Evolutionary conservation across 2,329 filamentous ascomycete genomes (phyloP), one percentile per base, ranked within the genome.

Genomic region (Akanthomyces lecanii): DNA sequence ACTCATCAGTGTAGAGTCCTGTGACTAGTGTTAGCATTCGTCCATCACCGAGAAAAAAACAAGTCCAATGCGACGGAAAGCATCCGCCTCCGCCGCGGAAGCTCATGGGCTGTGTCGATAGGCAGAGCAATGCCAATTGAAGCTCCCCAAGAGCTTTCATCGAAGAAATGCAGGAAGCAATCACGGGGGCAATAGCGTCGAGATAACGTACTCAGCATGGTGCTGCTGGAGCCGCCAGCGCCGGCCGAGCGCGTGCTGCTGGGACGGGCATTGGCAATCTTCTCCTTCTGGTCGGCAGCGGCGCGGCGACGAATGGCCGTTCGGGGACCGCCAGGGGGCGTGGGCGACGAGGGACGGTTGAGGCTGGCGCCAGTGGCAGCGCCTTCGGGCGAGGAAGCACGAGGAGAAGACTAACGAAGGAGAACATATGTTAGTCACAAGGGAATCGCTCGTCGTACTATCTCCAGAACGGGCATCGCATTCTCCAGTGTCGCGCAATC

Each of bases 1-100:
- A 96, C 82, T 99, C 95, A 75, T 99, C 95, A 64, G 95, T 99
- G 87, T 99, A 99, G 51, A 99, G 89, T 79, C 87, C 89, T 92
- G 65, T 50, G 65, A 36, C 23, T n/a, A 50, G 54, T 18, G 66
- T 78, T 64, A 79, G 71, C 59, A 30, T 52, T 44, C 1, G 28
- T 16, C n/a, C 30, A 62, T 21, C 12, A 30, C 48, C 18, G 21
- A 21, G 21, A 21, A 21, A 52, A 45, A 40, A 30, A 21, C 5
- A 51, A 6, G n/a, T 12, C 28, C 21, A 16, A 30, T 21, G 18
- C 28, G 12, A n/a, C n/a, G 40, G 4, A 18, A 50, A 14, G 36
- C 44, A 59, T 25, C 56, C 30, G 5, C 18, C 8, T 38, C 25
- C 40, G 14, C 36, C 28, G 30, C 18, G 18, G 23, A 33, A 54